These are phyloP conservation scores for Heliamphora ciliata DNA, from an alignment of 179 eudicot species.

Conservation along the genomic window DNA sequence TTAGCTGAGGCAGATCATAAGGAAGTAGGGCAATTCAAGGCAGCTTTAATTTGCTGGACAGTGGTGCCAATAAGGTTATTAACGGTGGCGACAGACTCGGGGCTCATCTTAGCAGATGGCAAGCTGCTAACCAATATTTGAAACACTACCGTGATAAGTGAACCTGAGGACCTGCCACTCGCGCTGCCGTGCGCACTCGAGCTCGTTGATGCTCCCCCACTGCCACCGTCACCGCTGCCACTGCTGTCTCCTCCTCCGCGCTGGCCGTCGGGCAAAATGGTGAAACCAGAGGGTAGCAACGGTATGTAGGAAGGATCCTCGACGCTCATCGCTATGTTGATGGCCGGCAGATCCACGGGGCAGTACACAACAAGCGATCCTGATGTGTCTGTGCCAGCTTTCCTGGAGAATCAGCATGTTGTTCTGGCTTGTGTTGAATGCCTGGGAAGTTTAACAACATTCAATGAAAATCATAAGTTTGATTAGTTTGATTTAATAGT, in stretches of 20 bases:
- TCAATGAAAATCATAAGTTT: too few relatives aligned
- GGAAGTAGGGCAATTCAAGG: constrained; percentile 19
- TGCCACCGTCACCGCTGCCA: constrained; percentile 9
- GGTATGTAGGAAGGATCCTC: constrained; percentile 30
- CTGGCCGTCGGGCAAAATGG: constrained; percentile 31
- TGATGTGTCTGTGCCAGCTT: constrained; percentile 30
- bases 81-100: constrained; percentile 24
- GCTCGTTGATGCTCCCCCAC: constrained; percentile 18
- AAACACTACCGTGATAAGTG: constrained; percentile 40
- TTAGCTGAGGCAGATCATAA: background rate
- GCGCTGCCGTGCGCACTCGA: too few relatives aligned
- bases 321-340: constrained; percentile 29
- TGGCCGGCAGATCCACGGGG: constrained; percentile 33
- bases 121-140: constrained; percentile 35
- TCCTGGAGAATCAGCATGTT: constrained; percentile 48
- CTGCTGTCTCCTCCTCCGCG: background rate
- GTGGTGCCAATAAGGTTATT: constrained; percentile 30
- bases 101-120: constrained; percentile 19
- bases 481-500: too few relatives aligned
- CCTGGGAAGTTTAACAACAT: too few relatives aligned
- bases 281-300: constrained; percentile 51
- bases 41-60: constrained; percentile 29
- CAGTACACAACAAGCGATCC: constrained; percentile 45
- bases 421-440: constrained; percentile 21
- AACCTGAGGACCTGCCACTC: constrained; percentile 21